Base-by-base conservation (phyloP, 495 filamentous ascomycete species). In the Bacidia gigantensis region DNA sequence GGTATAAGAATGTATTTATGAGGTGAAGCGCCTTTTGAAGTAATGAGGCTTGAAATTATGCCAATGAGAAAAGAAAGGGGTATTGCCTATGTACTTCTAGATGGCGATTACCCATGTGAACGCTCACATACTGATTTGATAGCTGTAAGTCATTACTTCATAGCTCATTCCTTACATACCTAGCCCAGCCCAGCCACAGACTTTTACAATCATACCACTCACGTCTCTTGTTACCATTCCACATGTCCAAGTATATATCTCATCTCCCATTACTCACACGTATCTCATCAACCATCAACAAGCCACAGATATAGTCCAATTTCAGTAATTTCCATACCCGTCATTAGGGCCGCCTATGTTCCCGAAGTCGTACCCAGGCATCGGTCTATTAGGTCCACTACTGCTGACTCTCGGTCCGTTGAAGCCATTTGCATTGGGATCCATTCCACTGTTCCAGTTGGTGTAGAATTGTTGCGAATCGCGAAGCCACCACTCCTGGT, bases 401-500 rank as follows among this genome's bases (percentile, higher is more conserved):
- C 14, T 17, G 17, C 20, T 44, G 12, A 5, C 20, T 22, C 41
- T 7, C 17, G 14, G 9, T 17, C 41, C 41, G 5, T 7, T 7
- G 41, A 17, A 5, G 20, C 9, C 41, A 18, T 44, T 38, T 14
- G 18, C 20, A 47, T 26, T 22, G 0, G 20, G 17, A 14, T 26
- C 44, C 7, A 26, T 14, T 14, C 26, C 44, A 14, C n/a, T 22
- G 41, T 56, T 59, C 77, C 77, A 80, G 47, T 67, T 72, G 18
- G 72, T 74, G 50, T 74, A 68, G 39, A 75, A 57, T 5, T 64
- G 63, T 18, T 65, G 67, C 10, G 74, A 66, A 55, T 79, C 75
- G 5, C 67, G 64, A 40, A 75, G 60, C 77, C 76, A 80, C 78
- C 77, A 81, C 32, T 79, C 71, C 46, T 77, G 77, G 41, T 76